These are phyloP conservation scores for Punica granatum DNA, from an alignment of 345 rosid species.

Conservation along the genomic window DNA sequence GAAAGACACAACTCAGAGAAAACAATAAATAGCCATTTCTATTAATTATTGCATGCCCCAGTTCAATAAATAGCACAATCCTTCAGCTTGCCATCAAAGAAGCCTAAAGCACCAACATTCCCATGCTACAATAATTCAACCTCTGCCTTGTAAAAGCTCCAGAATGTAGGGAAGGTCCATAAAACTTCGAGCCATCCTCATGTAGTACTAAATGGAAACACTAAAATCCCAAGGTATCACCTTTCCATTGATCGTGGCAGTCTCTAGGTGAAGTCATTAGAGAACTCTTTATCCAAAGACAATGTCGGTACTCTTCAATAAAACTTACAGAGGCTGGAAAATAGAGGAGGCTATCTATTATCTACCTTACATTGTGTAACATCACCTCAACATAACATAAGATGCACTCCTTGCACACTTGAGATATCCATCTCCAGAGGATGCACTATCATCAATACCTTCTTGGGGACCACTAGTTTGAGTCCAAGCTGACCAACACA, in stretches of 20 bases:
- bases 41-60: neutral
- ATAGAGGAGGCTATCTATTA: neutral
- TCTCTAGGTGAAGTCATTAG: neutral
- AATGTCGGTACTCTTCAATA: neutral
- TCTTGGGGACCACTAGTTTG: neutral
- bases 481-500: neutral
- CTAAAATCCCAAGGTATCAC: neutral
- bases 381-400: neutral
- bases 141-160: neutral
- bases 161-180: neutral
- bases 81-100: neutral
- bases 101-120: neutral
- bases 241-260: neutral
- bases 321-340: neutral
- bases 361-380: neutral
- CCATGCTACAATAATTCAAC: neutral
- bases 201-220: neutral
- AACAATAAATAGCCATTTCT: too few species aligned
- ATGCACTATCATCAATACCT: neutral
- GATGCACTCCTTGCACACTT: neutral
- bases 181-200: neutral
- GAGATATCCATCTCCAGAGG: neutral
- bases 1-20: neutral
- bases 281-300: neutral
- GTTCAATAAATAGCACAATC: neutral